These are phyloP conservation scores for Syzygium aqueum DNA, from an alignment of 345 rosid genomes.

Conservation along the genomic window DNA sequence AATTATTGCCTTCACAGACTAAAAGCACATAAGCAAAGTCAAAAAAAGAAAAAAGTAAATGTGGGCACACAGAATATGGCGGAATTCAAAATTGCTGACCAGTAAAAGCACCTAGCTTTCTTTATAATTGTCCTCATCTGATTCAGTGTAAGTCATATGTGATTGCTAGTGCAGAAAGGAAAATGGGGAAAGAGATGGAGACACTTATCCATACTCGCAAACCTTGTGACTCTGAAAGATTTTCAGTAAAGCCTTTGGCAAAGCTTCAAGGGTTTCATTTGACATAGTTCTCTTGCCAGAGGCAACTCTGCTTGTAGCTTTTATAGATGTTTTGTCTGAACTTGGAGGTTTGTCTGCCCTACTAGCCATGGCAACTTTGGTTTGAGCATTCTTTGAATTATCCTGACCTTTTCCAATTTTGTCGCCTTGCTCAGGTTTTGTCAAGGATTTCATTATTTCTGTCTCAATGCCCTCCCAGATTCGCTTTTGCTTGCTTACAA, in stretches of 20 bases:
- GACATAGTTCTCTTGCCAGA: slow-evolving; percentile 34
- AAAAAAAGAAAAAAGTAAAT: not conserved
- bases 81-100: not conserved
- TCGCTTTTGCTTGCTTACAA: slow-evolving; percentile 32
- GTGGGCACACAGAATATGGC: not conserved
- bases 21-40: not conserved
- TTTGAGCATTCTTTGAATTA: slow-evolving; percentile 14
- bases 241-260: slow-evolving; percentile 61
- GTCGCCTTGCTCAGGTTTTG: not conserved
- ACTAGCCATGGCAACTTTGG: slow-evolving; percentile 12
- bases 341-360: slow-evolving; percentile 24
- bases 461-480: slow-evolving; percentile 20
- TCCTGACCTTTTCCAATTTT: slow-evolving; percentile 20
- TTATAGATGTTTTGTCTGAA: slow-evolving; percentile 28
- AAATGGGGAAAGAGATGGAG: not conserved
- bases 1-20: not conserved
- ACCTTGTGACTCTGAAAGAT: slow-evolving; percentile 71
- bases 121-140: not conserved
- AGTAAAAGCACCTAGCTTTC: not conserved
- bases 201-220: slow-evolving; percentile 52
- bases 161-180: not conserved
- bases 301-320: slow-evolving; percentile 13
- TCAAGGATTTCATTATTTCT: slow-evolving; percentile 2
- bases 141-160: not conserved
- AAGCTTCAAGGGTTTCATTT: slow-evolving; percentile 51